phyloP scores from a whole-genome alignment of 2,329 filamentous ascomycete species.

The Cercospora sp. region DNA sequence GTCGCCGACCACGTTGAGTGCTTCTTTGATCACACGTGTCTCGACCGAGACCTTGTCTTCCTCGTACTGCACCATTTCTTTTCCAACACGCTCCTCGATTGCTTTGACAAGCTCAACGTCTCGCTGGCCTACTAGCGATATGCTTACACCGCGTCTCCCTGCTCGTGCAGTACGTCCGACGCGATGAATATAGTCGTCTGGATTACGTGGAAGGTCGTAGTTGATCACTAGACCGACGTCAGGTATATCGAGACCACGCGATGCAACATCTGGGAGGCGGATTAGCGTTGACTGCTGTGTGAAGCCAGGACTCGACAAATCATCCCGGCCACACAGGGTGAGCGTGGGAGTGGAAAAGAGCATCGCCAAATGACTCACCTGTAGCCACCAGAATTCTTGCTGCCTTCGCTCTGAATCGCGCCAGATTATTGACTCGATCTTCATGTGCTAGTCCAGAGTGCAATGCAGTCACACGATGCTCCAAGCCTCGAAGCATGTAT shows the following conservation, averaged over 20 bases:
- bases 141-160: constrained; percentile 75
- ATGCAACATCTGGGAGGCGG: constrained; percentile 69
- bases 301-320: neutral
- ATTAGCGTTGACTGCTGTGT: neutral
- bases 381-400: constrained; percentile 87
- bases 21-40: constrained; percentile 78
- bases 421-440: constrained; percentile 82
- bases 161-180: constrained; percentile 94
- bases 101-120: constrained; percentile 89
- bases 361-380: neutral
- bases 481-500: constrained; percentile 79
- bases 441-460: constrained; percentile 85
- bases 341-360: neutral
- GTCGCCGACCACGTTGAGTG: constrained; percentile 86
- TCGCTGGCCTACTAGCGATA: constrained; percentile 88
- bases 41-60: constrained; percentile 96
- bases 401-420: constrained; percentile 84
- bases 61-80: constrained; percentile 76
- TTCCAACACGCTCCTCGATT: constrained; percentile 80
- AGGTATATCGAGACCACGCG: constrained; percentile 91
- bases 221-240: constrained; percentile 89
- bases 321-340: neutral
- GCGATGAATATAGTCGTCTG: constrained; percentile 95
- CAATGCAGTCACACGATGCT: constrained; percentile 85
- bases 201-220: constrained; percentile 93